These are phyloP conservation scores for Fusarium verrucosum DNA, from an alignment of 2,329 filamentous ascomycete species.

Conservation along the genomic window DNA sequence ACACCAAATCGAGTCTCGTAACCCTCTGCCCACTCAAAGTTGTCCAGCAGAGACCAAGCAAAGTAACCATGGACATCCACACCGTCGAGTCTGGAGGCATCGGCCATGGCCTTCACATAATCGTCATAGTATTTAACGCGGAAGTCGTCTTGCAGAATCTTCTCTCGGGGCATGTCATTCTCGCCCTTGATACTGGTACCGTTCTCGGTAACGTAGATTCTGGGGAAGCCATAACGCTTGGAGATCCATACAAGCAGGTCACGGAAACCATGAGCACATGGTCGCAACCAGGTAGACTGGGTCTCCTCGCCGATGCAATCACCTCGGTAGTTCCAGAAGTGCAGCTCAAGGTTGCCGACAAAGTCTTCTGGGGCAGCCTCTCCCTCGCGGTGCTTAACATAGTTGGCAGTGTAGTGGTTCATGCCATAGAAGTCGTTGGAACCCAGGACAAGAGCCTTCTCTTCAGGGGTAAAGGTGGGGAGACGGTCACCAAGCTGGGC, in stretches of 20 bases:
- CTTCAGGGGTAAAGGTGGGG: conserved; percentile 77
- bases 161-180: conserved; percentile 74
- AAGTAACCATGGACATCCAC: conserved; percentile 83
- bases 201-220: conserved; percentile 90
- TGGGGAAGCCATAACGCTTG: conserved; percentile 77
- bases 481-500: conserved; percentile 82
- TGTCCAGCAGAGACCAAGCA: conserved; percentile 90
- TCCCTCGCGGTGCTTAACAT: conserved; percentile 76
- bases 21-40: conserved; percentile 93
- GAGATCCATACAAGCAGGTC: conserved; percentile 80
- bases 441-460: conserved; percentile 78
- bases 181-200: conserved; percentile 86
- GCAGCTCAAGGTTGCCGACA: conserved; percentile 77
- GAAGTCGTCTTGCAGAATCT: conserved; percentile 84
- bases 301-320: conserved; percentile 83
- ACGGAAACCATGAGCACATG: conserved; percentile 79
- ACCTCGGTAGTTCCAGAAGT: conserved; percentile 75
- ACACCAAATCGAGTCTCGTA: conserved; percentile 89
- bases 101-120: conserved; percentile 80
- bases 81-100: conserved; percentile 75
- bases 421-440: conserved; percentile 94
- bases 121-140: conserved; percentile 79
- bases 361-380: conserved; percentile 72
- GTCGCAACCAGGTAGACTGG: conserved; percentile 82
- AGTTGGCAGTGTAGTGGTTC: conserved; percentile 94